Evolutionary conservation across 768 basidiomycete species (phyloP), one percentile per base, ranked within the genome.

Genomic region (Rhodocollybia butyracea): DNA sequence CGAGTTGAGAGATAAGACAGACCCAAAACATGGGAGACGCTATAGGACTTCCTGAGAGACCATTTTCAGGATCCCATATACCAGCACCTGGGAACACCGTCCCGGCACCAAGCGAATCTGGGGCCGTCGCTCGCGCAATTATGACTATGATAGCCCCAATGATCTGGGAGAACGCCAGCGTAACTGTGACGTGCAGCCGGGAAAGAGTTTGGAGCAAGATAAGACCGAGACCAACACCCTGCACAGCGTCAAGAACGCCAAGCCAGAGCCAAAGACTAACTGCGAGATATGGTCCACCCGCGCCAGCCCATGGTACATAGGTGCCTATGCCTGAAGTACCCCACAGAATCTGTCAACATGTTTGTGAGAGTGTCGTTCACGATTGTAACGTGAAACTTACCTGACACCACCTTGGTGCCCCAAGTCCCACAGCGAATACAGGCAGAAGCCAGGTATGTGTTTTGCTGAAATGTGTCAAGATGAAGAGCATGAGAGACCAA

Each of bases 351-450:
- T 85, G 53, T 3, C 26, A 21, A 54, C 57, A 51, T n/a, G n/a
- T n/a, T n/a, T n/a, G 51, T 39, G 34, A 7, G 41, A 29, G 58
- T 50, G 66, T 21, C 4, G 38, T 6, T 19, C n/a, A 29, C 13
- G 10, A 11, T 30, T 21, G 57, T 21, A 58, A 24, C 41, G 31
- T 22, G 8, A 47, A 24, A 62, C 66, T 46, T 66, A 85, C 86
- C 76, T 96, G 94, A 76, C 94, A 96, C 94, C 94, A 97, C 64
- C 91, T 73, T 11, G 94, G 94, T 27, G 92, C 91, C 41, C 94
- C 94, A 52, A 97, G 81, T 64, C 94, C 94, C 46, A 97, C 93
- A 6, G 94, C 94, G 64, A 97, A 97, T 7, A 97, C 91, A 43
- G 94, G 92, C 38, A 97, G 74, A 19, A 97, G 75, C 94, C 94